These are phyloP conservation scores for Sideroxylon spinosum DNA, from an alignment of 179 eudicot species.

Conservation along the genomic window DNA sequence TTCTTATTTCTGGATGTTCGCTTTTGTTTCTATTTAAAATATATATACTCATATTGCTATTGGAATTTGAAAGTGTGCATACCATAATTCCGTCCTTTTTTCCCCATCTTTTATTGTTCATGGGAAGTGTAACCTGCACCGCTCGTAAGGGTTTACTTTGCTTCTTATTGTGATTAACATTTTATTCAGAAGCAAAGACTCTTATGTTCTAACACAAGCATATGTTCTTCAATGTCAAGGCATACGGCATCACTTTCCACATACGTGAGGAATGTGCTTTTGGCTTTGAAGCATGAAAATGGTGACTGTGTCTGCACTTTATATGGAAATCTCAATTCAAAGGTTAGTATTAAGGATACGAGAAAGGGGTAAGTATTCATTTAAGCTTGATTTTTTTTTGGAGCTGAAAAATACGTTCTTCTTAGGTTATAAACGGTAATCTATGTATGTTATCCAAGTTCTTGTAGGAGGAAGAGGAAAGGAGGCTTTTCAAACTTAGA, in stretches of 20 bases:
- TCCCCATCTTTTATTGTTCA: conserved; percentile 3
- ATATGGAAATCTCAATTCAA: conserved; percentile 49
- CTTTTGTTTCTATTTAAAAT: too few species aligned
- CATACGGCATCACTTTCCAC: conserved; percentile 69
- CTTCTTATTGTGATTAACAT: conserved; percentile 10
- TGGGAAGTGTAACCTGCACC: background rate
- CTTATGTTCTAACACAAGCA: conserved; percentile 17
- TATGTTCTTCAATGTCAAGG: conserved; percentile 36
- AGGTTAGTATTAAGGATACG: conserved; percentile 37
- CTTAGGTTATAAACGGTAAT: background rate
- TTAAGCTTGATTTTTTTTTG: background rate
- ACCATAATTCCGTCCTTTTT: background rate
- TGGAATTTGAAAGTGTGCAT: background rate
- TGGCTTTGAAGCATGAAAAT: conserved; percentile 64
- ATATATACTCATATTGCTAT: background rate
- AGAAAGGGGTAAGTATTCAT: background rate
- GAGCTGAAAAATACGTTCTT: background rate
- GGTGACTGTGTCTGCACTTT: conserved; percentile 55
- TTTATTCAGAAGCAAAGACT: background rate
- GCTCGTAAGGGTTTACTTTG: background rate
- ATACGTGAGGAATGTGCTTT: conserved; percentile 57
- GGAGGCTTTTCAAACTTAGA: too few species aligned
- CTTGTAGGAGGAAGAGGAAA: too few species aligned
- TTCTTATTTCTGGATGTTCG: background rate
- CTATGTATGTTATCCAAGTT: background rate